Percentiles rank a stretch among this genome's conserved stretches.
phyloP scores from a whole-genome alignment of 2,329 filamentous ascomycete genomes.

The Pyrenophora seminiperda region DNA sequence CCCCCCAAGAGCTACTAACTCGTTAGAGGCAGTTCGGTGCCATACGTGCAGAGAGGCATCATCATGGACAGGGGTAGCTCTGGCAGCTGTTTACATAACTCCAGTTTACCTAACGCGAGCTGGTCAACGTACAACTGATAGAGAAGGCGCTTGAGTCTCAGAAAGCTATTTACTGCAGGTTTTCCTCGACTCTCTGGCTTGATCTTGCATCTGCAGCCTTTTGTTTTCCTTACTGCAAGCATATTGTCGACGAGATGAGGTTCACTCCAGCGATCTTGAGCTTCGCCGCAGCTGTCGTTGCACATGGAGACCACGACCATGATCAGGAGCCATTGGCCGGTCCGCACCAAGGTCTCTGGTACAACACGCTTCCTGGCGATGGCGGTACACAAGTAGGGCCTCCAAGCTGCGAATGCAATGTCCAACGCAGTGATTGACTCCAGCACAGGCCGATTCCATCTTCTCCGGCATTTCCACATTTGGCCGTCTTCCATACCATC shows the following conservation, averaged over 20 bases:
- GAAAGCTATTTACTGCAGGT: slow-evolving; percentile 28
- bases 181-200: slow-evolving; percentile 11
- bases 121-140: slow-evolving; percentile 38
- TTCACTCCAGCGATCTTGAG: slow-evolving; percentile 30
- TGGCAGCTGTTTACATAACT: slow-evolving; percentile 43
- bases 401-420: background rate
- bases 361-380: slow-evolving; percentile 80
- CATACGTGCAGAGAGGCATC: slow-evolving; percentile 30
- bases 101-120: slow-evolving; percentile 44
- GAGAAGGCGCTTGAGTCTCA: slow-evolving; percentile 20
- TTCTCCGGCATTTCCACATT: slow-evolving; percentile 90
- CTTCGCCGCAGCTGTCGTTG: slow-evolving; percentile 59
- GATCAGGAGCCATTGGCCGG: slow-evolving; percentile 67
- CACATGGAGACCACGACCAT: slow-evolving; percentile 64
- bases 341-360: slow-evolving; percentile 78
- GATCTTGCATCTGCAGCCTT: slow-evolving; percentile 5
- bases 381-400: slow-evolving; percentile 76
- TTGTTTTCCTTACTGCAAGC: slow-evolving; percentile 3
- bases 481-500: slow-evolving; percentile 76
- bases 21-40: slow-evolving; percentile 23
- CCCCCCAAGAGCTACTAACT: slow-evolving; percentile 22
- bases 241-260: slow-evolving; percentile 33
- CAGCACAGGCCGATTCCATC: slow-evolving; percentile 74
- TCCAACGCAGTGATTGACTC: slow-evolving; percentile 20
- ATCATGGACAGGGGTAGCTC: slow-evolving; percentile 36